Conservation (phyloP, 2,329 filamentous ascomycete genomes). For the Torrubiella hemipterigena region DNA sequence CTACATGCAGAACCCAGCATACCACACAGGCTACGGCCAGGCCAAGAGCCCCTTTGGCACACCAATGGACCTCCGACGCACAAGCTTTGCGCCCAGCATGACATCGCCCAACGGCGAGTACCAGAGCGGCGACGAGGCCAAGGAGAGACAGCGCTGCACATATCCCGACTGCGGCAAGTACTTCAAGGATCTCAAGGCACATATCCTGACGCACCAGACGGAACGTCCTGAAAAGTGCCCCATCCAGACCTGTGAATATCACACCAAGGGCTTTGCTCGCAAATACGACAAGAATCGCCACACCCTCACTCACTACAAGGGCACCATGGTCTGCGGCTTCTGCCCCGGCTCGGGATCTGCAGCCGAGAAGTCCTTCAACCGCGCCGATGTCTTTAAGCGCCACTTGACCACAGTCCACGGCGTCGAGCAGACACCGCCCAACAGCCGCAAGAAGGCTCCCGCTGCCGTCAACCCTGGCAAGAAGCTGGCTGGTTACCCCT, state of each 20-base stretch:
- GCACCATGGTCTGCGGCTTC: conserved; percentile 93
- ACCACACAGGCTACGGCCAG: conserved; percentile 40
- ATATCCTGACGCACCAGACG: conserved; percentile 87
- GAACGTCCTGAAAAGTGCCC: conserved; percentile 92
- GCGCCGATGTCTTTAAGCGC: conserved; percentile 90
- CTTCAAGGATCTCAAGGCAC: conserved; percentile 86
- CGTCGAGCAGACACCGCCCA: conserved; percentile 86
- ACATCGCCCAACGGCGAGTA: conserved; percentile 50
- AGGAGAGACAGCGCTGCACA: conserved; percentile 64
- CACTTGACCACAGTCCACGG: conserved; percentile 84
- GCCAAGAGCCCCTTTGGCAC: conserved; percentile 41
- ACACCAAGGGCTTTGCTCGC: conserved; percentile 81
- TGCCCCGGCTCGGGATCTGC: conserved; percentile 81
- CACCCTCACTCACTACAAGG: conserved; percentile 91
- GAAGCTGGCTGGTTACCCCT: conserved; percentile 58
- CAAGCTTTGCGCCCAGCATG: conserved; percentile 55
- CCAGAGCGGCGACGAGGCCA: conserved; percentile 49
- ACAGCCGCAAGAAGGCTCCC: conserved; percentile 64
- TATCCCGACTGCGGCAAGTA: conserved; percentile 73
- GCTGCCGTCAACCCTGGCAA: conserved; percentile 33
- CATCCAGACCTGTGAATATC: conserved; percentile 83
- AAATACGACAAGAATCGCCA: conserved; percentile 97
- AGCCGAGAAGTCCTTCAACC: conserved; percentile 90
- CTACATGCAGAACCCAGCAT: conserved; percentile 44
- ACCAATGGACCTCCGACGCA: conserved; percentile 39